Base-by-base conservation (phyloP, 768 basidiomycete genomes). In the Termitomyces sp. region DNA sequence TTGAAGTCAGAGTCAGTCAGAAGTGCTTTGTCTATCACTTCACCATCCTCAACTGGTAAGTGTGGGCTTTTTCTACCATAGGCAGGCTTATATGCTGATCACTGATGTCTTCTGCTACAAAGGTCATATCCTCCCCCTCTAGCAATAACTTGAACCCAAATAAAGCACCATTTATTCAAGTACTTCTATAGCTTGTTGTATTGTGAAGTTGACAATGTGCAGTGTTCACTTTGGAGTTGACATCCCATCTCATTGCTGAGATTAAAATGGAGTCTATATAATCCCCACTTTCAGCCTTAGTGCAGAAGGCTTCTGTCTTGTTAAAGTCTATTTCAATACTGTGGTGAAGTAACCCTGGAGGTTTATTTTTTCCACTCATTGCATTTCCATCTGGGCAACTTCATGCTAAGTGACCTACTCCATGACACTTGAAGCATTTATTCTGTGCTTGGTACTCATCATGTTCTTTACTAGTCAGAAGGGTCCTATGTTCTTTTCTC, bases 291-390 rank as follows among this genome's bases (percentile, higher is more conserved):
- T 51, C 41, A 3, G 56, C 42, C 0, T 18, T 10, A 1, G 12
- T 42, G 0, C 31, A 42, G 1, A 51, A 16, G 4, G 3, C 16
- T n/a, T 57, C 49, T 13, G 16, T 48, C 18, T 16, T 15, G 20
- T 1, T 12, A 15, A 51, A 51, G 2, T 51, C 34, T 22, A 51
- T 34, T 5, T 28, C 49, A 24, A 51, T 22, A 9, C n/a, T 51
- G 20, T 51, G 49, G 8, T 13, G 34, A 0, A 66, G 64, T 3
- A 73, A 28, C 1, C 68, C 4, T 52, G 60, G 1, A 6, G 16
- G 1, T 51, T 51, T 0, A 69, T 64, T 1, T 53, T 22, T 1
- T 64, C 68, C 46, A 69, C 58, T 49, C 0, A 73, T 3, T 9
- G 46, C 18, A 8, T 29, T 47, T 9, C 46, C 46, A 0, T 47